These are phyloP conservation scores for Chrysoporthe austroafricana DNA, from an alignment of 2,329 filamentous ascomycete species.

Conservation along the genomic window DNA sequence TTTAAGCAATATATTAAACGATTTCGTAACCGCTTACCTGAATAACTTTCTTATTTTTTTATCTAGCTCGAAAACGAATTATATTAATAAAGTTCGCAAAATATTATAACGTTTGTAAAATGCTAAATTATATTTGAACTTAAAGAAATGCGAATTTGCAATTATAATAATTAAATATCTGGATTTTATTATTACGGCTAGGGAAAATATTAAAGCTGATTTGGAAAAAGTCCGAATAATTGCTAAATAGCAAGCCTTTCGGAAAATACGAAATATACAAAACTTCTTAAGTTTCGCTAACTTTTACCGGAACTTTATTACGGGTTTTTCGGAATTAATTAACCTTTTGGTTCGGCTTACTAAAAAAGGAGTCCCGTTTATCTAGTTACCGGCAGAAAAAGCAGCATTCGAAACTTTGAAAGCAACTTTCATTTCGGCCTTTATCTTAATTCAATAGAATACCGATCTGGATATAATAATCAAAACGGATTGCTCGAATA, in stretches of 20 bases:
- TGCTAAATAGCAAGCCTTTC: not conserved
- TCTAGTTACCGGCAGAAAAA: not conserved
- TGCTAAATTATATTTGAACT: not conserved
- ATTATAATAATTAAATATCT: not conserved
- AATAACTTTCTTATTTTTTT: too few relatives aligned
- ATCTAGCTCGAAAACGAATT: too few relatives aligned
- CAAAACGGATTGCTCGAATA: not conserved
- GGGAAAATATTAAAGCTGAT: not conserved
- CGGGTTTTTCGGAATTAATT: not conserved
- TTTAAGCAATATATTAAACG: too few relatives aligned
- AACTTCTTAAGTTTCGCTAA: not conserved
- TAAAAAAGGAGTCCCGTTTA: not conserved
- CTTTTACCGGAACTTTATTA: not conserved
- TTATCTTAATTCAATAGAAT: not conserved
- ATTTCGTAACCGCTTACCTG: too few relatives aligned
- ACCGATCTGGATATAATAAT: not conserved
- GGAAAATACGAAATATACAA: not conserved
- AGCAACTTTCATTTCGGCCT: not conserved
- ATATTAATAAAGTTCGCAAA: too few relatives aligned
- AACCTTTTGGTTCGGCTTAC: not conserved
- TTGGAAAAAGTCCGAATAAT: not conserved
- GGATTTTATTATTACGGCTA: not conserved
- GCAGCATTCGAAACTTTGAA: not conserved
- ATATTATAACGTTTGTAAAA: not conserved
- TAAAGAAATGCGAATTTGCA: not conserved